phyloP scores from a whole-genome alignment of 768 basidiomycete genomes.

The Tubosaeta sp. region DNA sequence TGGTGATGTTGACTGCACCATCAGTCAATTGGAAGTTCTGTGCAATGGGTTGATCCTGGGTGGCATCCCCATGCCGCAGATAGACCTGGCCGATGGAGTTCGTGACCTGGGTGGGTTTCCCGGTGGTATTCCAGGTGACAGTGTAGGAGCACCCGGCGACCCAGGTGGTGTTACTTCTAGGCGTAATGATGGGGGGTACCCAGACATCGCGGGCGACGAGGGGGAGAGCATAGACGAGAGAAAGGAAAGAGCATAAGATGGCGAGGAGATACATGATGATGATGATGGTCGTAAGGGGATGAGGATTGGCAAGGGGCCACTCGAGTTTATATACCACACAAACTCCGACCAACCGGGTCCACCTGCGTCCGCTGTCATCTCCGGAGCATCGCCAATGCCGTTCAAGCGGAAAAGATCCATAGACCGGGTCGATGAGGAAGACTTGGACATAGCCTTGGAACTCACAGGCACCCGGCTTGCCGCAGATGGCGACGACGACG shows the following conservation, averaged over 20 bases:
- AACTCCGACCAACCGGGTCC: neutral
- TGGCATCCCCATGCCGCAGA: slow-evolving; percentile 34
- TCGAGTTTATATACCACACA: slow-evolving; percentile 12
- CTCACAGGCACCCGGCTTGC: slow-evolving; percentile 43
- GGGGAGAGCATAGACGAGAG: slow-evolving; percentile 32
- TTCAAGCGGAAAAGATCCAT: slow-evolving; percentile 29
- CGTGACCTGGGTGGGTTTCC: slow-evolving; percentile 43
- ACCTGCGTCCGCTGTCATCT: neutral
- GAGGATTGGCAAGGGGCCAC: neutral
- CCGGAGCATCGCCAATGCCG: slow-evolving; percentile 27
- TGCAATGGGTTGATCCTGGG: slow-evolving; percentile 35
- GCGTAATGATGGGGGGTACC: slow-evolving; percentile 40
- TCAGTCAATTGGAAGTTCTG: slow-evolving; percentile 33
- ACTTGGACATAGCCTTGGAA: slow-evolving; percentile 64
- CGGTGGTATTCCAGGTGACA: slow-evolving; percentile 46
- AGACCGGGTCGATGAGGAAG: slow-evolving; percentile 25
- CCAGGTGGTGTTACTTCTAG: slow-evolving; percentile 38
- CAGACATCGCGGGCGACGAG: slow-evolving; percentile 42
- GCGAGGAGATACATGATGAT: slow-evolving; percentile 21
- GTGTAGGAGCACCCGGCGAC: slow-evolving; percentile 33
- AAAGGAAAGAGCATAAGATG: slow-evolving; percentile 17
- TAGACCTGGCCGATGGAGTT: slow-evolving; percentile 41
- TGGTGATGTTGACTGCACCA: slow-evolving; percentile 35
- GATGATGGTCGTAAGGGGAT: slow-evolving; percentile 16
- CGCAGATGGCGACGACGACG: slow-evolving; percentile 34